phyloP scores from a whole-genome alignment of 129 eudicot species.

The Lactuca sativa region DNA sequence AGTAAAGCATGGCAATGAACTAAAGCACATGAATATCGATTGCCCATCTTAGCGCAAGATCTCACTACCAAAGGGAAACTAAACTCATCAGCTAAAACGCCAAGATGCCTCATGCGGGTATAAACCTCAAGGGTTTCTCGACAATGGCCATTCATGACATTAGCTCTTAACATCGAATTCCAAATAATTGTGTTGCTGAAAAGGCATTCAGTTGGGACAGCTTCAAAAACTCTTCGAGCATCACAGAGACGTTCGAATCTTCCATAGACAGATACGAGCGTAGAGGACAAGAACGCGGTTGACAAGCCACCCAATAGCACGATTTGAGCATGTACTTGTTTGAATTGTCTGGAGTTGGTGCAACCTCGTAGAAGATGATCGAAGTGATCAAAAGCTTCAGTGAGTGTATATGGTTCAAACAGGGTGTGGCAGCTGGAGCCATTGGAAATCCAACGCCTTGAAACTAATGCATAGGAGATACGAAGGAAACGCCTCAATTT shows the following conservation, averaged over 20 bases:
- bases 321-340: constrained; percentile 56
- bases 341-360: constrained; percentile 34
- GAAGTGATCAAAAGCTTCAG: constrained; percentile 38
- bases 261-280: constrained; percentile 49
- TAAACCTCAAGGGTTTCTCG: constrained; percentile 43
- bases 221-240: constrained; percentile 57
- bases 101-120: constrained; percentile 38
- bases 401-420: background rate
- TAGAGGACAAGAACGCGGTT: constrained; percentile 52
- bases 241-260: constrained; percentile 34
- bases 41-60: constrained; percentile 55
- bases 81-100: constrained; percentile 55
- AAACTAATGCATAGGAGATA: constrained; percentile 6
- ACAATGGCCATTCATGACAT: constrained; percentile 32
- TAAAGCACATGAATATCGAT: constrained; percentile 25
- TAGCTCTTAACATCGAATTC: constrained; percentile 73
- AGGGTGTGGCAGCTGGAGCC: constrained; percentile 15
- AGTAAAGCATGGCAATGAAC: constrained; percentile 58
- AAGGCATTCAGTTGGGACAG: constrained; percentile 27
- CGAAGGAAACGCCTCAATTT: constrained; percentile 19
- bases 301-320: constrained; percentile 24
- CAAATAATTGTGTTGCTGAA: constrained; percentile 40
- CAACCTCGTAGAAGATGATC: constrained; percentile 46
- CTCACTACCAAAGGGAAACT: constrained; percentile 61
- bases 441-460: constrained; percentile 8